Evolutionary conservation across 2,329 filamentous ascomycete species (phyloP), one percentile per base, ranked within the genome.

Genomic region (Monilinia vaccinii-corymbosi): DNA sequence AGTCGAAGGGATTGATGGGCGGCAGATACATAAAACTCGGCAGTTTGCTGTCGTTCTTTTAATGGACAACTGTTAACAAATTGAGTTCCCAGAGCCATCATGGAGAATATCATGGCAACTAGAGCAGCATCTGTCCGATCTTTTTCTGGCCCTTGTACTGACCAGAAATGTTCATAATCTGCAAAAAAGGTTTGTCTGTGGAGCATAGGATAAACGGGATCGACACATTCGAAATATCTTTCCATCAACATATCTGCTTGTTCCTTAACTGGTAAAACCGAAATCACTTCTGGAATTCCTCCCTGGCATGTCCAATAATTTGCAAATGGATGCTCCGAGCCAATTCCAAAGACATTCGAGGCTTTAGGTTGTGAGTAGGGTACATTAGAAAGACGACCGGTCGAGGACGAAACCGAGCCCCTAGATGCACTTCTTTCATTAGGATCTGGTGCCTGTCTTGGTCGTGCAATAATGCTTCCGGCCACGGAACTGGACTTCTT

Each of bases 271-370:
- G 89, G 89, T 14, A 93, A 75, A 4, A 91, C 87, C 1, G 82
- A 84, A 47, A 91, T 84, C 8, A 91, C 87, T 73, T 93, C 89
- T 10, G 83, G 78, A 21, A 93, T 75, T 0, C 88, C 88, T 51
- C 89, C 88, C 62, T 86, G 81, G 68, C 86, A 89, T 3, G 88
- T 92, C 89, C 89, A 93, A 73, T 92, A 92, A 70, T 92, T 92
- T 68, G 87, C 85, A 70, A 91, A 91, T 0, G 87, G 88, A 69
- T 91, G 87, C 69, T 90, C 86, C 0, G 86, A 85, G 16, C 87
- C 88, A 64, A 91, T 84, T n/a, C 88, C 88, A 70, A 92, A 92
- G 59, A 91, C 86, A 65, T 89, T 90, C 59, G 86, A 89, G 1
- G 86, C 85, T 8, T 84, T 84, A 11, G 86, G 82, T 46, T 82